Conservation (phyloP, 768 basidiomycete species). For the Amanita molliuscula region DNA sequence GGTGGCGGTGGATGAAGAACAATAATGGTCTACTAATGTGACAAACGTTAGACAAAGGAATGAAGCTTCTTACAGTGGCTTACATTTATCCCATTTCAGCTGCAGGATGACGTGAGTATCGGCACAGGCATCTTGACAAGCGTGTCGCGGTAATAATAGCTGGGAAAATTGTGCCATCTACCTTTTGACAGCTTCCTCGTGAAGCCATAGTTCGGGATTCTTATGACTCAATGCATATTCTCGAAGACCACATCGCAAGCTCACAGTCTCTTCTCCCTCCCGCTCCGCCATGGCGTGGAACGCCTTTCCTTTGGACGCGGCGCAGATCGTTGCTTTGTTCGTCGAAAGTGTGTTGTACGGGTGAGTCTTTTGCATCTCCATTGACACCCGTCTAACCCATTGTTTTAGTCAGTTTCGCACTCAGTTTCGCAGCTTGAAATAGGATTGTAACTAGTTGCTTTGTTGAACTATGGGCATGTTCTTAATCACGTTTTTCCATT, state of each 20-base stretch:
- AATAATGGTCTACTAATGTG: too few relatives aligned
- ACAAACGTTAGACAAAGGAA: too few relatives aligned
- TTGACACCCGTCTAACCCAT: neutral
- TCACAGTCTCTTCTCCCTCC: neutral
- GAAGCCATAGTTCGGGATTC: neutral
- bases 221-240: neutral
- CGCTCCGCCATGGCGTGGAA: neutral
- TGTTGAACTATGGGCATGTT: constrained; percentile 19
- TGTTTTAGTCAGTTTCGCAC: neutral
- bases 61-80: too few relatives aligned
- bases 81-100: too few relatives aligned
- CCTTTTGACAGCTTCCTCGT: neutral
- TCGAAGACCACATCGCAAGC: neutral
- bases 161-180: too few relatives aligned
- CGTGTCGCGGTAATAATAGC: too few relatives aligned
- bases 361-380: constrained; percentile 11
- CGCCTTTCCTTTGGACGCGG: constrained; percentile 22
- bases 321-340: constrained; percentile 29
- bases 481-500: constrained; percentile 24
- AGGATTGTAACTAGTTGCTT: neutral
- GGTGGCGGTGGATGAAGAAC: too few relatives aligned
- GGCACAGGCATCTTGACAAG: too few relatives aligned
- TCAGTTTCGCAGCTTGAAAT: neutral
- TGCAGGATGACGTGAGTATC: too few relatives aligned
- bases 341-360: constrained; percentile 30